Conservation (phyloP, 495 filamentous ascomycete species). For the Talaromyces stipitatus region DNA sequence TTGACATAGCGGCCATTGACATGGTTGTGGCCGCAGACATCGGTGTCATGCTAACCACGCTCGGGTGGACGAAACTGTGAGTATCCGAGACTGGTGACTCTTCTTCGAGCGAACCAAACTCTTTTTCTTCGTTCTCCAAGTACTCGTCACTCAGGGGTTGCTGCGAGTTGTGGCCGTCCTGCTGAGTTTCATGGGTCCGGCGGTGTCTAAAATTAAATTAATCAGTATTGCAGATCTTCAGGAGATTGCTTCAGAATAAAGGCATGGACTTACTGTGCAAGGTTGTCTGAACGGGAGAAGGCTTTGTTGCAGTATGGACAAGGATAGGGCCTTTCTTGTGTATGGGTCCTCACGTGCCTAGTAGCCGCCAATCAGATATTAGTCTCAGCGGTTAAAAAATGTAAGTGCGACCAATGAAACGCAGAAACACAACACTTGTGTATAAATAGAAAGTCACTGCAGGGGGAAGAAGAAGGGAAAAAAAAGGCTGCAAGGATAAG, state of each 20-base stretch:
- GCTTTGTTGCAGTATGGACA: constrained; percentile 97
- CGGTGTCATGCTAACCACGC: constrained; percentile 29
- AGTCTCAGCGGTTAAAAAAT: constrained; percentile 56
- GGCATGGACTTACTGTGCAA: constrained; percentile 72
- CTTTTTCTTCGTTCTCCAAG: constrained; percentile 63
- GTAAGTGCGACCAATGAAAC: constrained; percentile 6
- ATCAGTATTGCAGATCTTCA: constrained; percentile 24
- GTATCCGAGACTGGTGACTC: constrained; percentile 50
- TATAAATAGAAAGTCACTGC: constrained; percentile 4
- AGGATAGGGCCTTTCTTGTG: constrained; percentile 95
- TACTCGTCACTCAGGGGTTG: constrained; percentile 62
- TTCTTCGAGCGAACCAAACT: constrained; percentile 68
- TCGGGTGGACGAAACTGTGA: constrained; percentile 15
- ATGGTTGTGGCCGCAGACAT: constrained; percentile 32
- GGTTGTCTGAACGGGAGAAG: constrained; percentile 95
- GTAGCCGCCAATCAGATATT: constrained; percentile 27
- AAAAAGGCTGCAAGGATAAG: constrained; percentile 2
- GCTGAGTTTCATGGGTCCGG: constrained; percentile 81
- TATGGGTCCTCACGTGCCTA: constrained; percentile 98
- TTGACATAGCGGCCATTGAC: constrained; percentile 14
- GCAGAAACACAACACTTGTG: neutral
- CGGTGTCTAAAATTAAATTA: constrained; percentile 58
- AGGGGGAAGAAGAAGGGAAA: neutral
- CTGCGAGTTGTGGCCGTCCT: constrained; percentile 53
- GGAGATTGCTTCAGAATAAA: neutral